phyloP scores from a whole-genome alignment of 805 yeast genomes.

The Pichia kluyveri region DNA sequence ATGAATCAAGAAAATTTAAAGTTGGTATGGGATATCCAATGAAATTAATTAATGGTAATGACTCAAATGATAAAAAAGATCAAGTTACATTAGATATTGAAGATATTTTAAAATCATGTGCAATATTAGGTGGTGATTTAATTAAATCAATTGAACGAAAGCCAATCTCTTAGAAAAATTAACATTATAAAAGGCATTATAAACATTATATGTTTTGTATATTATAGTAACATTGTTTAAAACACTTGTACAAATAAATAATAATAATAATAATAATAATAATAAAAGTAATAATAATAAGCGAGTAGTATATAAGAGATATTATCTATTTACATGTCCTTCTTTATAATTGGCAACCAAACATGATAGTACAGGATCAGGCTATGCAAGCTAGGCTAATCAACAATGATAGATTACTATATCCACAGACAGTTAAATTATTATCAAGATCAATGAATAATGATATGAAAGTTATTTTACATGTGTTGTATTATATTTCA shows the following conservation, averaged over 20 bases:
- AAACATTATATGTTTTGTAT: too few species aligned
- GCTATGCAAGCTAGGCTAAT: background rate
- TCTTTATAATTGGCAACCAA: background rate
- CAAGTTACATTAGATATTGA: conserved; percentile 34
- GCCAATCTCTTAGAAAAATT: background rate
- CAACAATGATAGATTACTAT: background rate
- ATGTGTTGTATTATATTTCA: conserved; percentile 5
- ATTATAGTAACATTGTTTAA: too few species aligned
- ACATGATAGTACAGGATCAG: conserved; percentile 1
- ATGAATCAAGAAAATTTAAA: conserved; percentile 58
- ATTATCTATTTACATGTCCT: background rate
- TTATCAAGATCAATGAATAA: background rate
- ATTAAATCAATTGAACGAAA: conserved; percentile 18
- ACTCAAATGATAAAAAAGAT: conserved; percentile 30
- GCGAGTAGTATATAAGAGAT: too few species aligned
- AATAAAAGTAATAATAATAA: too few species aligned
- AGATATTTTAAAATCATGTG: conserved; percentile 8
- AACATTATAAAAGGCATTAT: too few species aligned
- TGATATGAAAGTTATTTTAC: background rate
- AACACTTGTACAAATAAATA: too few species aligned
- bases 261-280: too few species aligned
- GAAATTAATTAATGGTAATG: conserved; percentile 38
- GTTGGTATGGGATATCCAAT: conserved; percentile 72
- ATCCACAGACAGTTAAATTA: conserved; percentile 1
- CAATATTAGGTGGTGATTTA: conserved; percentile 54